Conservation (phyloP, 1,139 yeast genomes). For the Kurtzmaniella quercitrusa region DNA sequence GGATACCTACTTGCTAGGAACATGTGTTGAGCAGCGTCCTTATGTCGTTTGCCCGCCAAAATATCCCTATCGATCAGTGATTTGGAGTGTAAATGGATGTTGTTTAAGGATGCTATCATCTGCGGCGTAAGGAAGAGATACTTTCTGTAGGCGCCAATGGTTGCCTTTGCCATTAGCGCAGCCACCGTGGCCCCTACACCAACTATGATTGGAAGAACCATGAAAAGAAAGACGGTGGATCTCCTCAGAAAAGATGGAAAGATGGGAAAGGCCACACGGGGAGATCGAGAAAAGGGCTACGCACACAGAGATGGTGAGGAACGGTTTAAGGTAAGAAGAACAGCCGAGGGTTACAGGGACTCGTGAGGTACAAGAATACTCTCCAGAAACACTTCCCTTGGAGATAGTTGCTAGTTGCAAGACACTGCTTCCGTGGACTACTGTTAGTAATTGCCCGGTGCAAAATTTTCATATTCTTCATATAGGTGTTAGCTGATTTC, state of each 20-base stretch:
- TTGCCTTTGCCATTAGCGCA: conserved; percentile 51
- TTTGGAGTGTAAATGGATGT: conserved; percentile 16
- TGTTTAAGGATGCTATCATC: conserved; percentile 55
- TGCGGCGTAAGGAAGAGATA: conserved; percentile 43
- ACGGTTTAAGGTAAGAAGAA: too few species aligned
- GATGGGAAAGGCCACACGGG: too few species aligned
- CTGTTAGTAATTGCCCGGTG: not conserved
- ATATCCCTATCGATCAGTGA: conserved; percentile 12
- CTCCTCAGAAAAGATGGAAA: too few species aligned
- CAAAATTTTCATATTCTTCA: conserved; percentile 16
- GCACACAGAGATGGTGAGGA: too few species aligned
- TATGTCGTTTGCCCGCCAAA: conserved; percentile 14
- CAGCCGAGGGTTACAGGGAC: too few species aligned
- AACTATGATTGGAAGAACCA: conserved; percentile 52
- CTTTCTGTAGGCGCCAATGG: conserved; percentile 41
- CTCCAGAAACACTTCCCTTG: too few species aligned
- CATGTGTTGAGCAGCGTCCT: conserved; percentile 16
- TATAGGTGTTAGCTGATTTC: conserved; percentile 43
- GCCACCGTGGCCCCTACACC: conserved; percentile 55
- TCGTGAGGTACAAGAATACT: too few species aligned
- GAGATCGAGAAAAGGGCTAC: too few species aligned
- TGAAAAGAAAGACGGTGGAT: conserved; percentile 4
- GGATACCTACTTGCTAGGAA: conserved; percentile 30
- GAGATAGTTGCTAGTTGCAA: too few species aligned
- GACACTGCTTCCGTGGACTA: not conserved